Percentiles rank a stretch among this genome's conserved stretches.
Conservation (phyloP, 805 yeast species). For the Pichia cephalocereana region DNA sequence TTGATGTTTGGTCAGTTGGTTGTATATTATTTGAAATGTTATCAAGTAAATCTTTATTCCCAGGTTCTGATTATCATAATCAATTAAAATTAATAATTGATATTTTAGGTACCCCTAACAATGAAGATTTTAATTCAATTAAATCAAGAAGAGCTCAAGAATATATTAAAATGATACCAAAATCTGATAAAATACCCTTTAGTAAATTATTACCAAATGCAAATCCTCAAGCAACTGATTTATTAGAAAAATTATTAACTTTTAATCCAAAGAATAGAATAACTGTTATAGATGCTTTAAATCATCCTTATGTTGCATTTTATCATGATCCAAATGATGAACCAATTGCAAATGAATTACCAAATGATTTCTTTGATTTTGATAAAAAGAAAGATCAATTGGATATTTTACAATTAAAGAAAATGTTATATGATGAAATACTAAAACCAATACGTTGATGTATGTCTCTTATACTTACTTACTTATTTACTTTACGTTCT, state of each 20-base stretch:
- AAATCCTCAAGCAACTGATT: slow-evolving; percentile 60
- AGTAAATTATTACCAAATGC: slow-evolving; percentile 39
- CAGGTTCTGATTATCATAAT: slow-evolving; percentile 90
- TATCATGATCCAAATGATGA: slow-evolving; percentile 95
- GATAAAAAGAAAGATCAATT: slow-evolving; percentile 77
- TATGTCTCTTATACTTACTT: neutral
- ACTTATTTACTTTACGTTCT: neutral
- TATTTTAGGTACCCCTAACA: slow-evolving; percentile 78
- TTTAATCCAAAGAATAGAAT: slow-evolving; percentile 81
- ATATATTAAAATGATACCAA: slow-evolving; percentile 74
- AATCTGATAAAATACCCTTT: slow-evolving; percentile 53
- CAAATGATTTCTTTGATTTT: slow-evolving; percentile 81
- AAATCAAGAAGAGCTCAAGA: slow-evolving; percentile 81
- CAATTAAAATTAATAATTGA: slow-evolving; percentile 81
- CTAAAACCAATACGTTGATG: slow-evolving; percentile 38
- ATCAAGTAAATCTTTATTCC: slow-evolving; percentile 79
- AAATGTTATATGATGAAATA: slow-evolving; percentile 71
- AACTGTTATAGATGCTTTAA: slow-evolving; percentile 73
- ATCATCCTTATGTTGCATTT: slow-evolving; percentile 77
- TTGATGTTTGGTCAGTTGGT: slow-evolving; percentile 96
- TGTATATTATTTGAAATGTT: slow-evolving; percentile 90
- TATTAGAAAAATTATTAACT: slow-evolving; percentile 58
- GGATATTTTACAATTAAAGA: slow-evolving; percentile 66
- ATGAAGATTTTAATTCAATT: slow-evolving; percentile 66
- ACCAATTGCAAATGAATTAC: slow-evolving; percentile 76